Conservation (phyloP, 2,329 filamentous ascomycete species). For the Fusarium xylarioides region DNA sequence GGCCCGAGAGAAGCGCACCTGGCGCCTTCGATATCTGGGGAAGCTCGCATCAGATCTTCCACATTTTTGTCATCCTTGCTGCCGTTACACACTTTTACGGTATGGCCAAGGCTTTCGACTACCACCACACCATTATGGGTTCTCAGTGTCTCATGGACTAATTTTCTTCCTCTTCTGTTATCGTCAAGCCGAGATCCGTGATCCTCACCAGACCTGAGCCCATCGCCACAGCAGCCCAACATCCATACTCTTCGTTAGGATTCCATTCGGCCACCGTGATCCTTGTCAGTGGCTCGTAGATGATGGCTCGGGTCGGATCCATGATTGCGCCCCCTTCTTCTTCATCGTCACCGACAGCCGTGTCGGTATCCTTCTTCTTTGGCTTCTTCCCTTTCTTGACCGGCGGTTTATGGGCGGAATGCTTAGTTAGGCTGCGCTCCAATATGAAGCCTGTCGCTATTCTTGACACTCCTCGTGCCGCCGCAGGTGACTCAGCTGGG, state of each 20-base stretch:
- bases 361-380: conserved; percentile 50
- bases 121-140: conserved; percentile 73
- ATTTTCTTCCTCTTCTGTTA: conserved; percentile 27
- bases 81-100: conserved; percentile 83
- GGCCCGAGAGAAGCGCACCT: conserved; percentile 83
- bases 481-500: conserved; percentile 40
- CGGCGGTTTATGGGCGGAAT: conserved; percentile 51
- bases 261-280: conserved; percentile 74
- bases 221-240: conserved; percentile 73
- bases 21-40: conserved; percentile 90
- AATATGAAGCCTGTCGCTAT: conserved; percentile 61
- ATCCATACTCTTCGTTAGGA: conserved; percentile 70
- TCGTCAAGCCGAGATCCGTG: conserved; percentile 69
- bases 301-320: conserved; percentile 55
- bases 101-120: conserved; percentile 85
- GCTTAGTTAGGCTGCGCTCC: conserved; percentile 59
- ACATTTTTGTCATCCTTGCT: conserved; percentile 85
- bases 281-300: conserved; percentile 71
- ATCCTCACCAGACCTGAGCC: conserved; percentile 73
- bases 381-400: conserved; percentile 49
- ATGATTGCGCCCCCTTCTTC: conserved; percentile 45
- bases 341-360: conserved; percentile 45
- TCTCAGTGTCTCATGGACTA: conserved; percentile 55
- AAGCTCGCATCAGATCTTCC: conserved; percentile 95
- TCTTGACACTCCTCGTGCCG: conserved; percentile 58